Evolutionary conservation across 768 basidiomycete genomes (phyloP), one percentile per base, ranked within the genome.

Genomic region (Tricholoma sp.): DNA sequence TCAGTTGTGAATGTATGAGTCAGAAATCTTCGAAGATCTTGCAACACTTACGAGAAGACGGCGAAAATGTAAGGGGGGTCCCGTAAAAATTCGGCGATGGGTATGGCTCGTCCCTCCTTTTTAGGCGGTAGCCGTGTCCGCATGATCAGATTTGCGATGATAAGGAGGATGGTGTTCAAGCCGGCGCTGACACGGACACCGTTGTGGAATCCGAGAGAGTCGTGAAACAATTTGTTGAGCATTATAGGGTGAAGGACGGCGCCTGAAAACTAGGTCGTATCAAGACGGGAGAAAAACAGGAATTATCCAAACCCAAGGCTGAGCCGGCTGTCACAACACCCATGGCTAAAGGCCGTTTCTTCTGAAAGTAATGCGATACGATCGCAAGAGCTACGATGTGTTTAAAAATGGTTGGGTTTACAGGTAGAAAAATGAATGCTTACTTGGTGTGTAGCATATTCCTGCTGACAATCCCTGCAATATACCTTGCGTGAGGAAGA

Each of bases 401-500:
- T 17, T 36, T 11, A 28, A 41, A 4, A 59, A 45, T 6, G 12
- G 24, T 18, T n/a, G 17, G 6, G 1, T n/a, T 10, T 6, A 2
- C 7, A 52, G 15, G 29, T 12, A 20, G 32, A 37, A 20, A 6
- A 24, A 15, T 5, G 0, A 36, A 28, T 12, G 31, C 17, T 73
- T 51, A 13, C 62, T 67, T 45, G 85, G 85, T 31, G 81, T 71
- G 58, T 79, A 83, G 39, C 77, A 71, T 50, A 79, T 77, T 32
- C 9, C 78, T 78, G 0, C 61, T 56, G 2, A 72, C 74, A 15
- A 77, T 29, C n/a, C 57, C 50, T 9, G 36, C 37, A n/a, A 54
- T 50, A 59, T 29, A 3, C 54, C 58, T 39, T 59, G 58, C n/a
- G 50, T 55, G 12, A 59, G 69, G 60, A 84, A 82, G 34, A 84